Conservation (phyloP, 305 asterid genomes). For the Rubia peregrina region DNA sequence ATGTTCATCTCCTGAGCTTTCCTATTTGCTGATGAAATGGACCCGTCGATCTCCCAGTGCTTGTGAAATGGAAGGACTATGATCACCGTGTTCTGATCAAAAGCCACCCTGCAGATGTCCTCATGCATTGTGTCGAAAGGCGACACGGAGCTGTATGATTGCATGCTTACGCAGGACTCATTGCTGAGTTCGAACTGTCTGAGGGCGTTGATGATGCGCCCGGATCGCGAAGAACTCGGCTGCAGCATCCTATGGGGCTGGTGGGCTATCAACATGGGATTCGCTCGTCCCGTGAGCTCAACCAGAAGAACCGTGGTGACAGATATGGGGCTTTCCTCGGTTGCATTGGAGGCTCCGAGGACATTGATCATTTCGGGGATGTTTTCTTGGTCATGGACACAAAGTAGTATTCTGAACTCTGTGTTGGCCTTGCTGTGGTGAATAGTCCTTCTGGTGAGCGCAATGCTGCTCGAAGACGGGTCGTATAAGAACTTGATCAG, state of each 20-base stretch:
- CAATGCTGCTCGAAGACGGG: conserved; percentile 26
- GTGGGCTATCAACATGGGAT: conserved; percentile 60
- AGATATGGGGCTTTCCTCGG: conserved; percentile 45
- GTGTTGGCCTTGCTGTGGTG: conserved; percentile 43
- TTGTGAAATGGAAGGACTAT: conserved; percentile 68
- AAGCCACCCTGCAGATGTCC: conserved; percentile 47
- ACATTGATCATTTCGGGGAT: conserved; percentile 49
- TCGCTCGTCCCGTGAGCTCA: conserved; percentile 57
- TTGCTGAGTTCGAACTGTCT: conserved; percentile 51
- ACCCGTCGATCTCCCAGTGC: conserved; percentile 71
- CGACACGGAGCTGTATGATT: conserved; percentile 45
- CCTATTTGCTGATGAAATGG: conserved; percentile 41
- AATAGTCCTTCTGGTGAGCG: conserved; percentile 41
- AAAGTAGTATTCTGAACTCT: conserved; percentile 50
- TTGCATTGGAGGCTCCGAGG: conserved; percentile 61
- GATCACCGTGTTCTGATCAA: conserved; percentile 47
- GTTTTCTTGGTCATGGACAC: conserved; percentile 50
- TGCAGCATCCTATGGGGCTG: conserved; percentile 40
- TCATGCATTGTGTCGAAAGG: conserved; percentile 46
- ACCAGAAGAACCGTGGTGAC: conserved; percentile 51
- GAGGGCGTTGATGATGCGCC: conserved; percentile 53
- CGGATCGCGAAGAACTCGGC: conserved; percentile 36
- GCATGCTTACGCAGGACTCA: conserved; percentile 39
- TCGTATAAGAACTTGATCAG: conserved; percentile 42
- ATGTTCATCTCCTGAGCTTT: conserved; percentile 47